A percentile compares a stretch with the other conserved stretches of the same genome.
These are phyloP conservation scores for Podaxis mareebaensis DNA, from an alignment of 768 basidiomycete genomes.

Conservation along the genomic window DNA sequence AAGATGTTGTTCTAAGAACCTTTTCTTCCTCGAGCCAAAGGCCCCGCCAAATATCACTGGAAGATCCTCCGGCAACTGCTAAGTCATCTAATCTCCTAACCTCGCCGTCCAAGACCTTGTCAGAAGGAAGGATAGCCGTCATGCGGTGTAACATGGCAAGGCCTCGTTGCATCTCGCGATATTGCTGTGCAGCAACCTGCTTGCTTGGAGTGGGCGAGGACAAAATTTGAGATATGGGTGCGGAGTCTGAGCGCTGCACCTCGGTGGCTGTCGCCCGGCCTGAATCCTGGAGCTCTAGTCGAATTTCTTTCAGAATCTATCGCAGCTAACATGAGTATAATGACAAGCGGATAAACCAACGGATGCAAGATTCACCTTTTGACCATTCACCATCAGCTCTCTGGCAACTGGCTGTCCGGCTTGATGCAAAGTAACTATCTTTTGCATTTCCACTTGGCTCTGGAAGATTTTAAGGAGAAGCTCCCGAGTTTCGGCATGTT, in stretches of 20 bases:
- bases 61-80: conserved; percentile 51
- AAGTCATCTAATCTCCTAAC: conserved; percentile 38
- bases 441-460: neutral
- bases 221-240: neutral
- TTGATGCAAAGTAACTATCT: neutral
- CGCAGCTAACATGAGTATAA: neutral
- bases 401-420: neutral
- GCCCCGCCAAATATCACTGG: conserved; percentile 58
- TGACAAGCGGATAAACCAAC: too few relatives aligned
- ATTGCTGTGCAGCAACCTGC: neutral
- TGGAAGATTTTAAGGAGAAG: neutral
- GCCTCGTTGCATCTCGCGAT: conserved; percentile 2
- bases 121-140: conserved; percentile 51
- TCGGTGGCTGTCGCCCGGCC: neutral
- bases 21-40: conserved; percentile 54
- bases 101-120: conserved; percentile 53
- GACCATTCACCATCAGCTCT: neutral
- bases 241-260: neutral
- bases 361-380: neutral
- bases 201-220: neutral
- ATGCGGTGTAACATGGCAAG: neutral
- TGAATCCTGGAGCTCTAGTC: neutral
- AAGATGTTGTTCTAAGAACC: conserved; percentile 27
- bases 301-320: neutral
- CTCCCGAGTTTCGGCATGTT: neutral